Percentiles rank a stretch among this genome's conserved stretches.
Conservation (phyloP, 2,329 filamentous ascomycete genomes). For the Ophiostoma perfectum region DNA sequence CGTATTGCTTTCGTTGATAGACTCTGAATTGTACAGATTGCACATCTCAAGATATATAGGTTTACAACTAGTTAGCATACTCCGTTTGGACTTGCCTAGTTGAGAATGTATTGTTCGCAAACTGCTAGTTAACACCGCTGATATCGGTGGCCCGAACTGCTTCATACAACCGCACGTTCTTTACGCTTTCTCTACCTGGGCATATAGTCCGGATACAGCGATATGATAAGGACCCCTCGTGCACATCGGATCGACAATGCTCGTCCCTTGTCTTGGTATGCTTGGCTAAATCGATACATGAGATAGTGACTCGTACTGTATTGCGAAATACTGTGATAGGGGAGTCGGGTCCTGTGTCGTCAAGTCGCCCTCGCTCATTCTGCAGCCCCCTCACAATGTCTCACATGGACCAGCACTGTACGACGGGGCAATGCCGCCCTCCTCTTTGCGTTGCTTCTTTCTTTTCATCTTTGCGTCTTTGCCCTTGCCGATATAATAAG, state of each 20-base stretch:
- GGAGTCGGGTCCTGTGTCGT: too few relatives aligned
- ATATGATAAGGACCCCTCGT: neutral
- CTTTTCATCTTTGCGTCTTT: neutral
- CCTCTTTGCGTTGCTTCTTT: neutral
- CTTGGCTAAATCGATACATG: neutral
- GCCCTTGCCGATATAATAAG: neutral
- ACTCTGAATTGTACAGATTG: neutral
- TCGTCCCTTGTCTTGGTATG: neutral
- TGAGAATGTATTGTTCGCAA: neutral
- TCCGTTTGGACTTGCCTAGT: neutral
- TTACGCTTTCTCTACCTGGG: neutral
- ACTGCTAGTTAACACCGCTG: neutral
- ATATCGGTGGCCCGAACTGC: neutral
- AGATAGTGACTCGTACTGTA: neutral
- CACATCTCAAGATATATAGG: neutral
- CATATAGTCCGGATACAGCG: neutral
- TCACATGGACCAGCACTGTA: neutral
- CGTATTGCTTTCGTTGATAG: too few relatives aligned
- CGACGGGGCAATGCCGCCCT: too few relatives aligned
- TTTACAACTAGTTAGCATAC: neutral
- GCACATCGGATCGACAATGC: constrained; percentile 3
- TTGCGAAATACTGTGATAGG: neutral
- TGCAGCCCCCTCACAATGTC: neutral
- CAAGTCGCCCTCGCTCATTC: neutral
- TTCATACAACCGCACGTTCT: neutral